phyloP scores from a whole-genome alignment of 768 basidiomycete genomes.

The Phylloporus scabripes region DNA sequence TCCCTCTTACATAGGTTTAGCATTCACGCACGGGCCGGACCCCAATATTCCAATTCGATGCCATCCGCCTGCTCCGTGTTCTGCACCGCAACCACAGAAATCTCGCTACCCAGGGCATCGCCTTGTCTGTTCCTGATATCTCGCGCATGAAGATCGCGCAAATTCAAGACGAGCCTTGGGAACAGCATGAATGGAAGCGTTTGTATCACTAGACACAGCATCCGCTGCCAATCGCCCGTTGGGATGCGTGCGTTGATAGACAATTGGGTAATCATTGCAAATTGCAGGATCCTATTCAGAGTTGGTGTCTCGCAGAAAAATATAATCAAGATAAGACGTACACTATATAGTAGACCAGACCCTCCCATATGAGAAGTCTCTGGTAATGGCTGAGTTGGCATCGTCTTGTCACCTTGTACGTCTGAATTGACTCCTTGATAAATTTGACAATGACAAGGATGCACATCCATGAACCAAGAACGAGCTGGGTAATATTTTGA shows the following conservation, averaged over 20 bases:
- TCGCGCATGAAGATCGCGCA: not conserved
- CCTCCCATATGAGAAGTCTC: not conserved
- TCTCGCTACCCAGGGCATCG: no score
- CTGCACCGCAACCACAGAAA: no score
- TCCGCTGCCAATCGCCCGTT: not conserved
- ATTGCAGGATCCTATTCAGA: not conserved
- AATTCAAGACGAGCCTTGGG: not conserved
- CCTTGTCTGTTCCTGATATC: not conserved
- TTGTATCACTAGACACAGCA: not conserved
- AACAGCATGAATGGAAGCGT: not conserved
- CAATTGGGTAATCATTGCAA: not conserved
- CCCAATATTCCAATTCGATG: no score
- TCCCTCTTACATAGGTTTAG: no score
- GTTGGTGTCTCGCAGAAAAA: not conserved
- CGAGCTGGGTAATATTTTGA: not conserved
- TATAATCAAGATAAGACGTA: not conserved
- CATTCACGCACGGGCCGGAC: no score
- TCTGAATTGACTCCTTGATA: not conserved
- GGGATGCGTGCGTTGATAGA: not conserved
- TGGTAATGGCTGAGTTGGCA: not conserved
- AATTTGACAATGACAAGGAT: not conserved
- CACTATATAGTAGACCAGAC: not conserved
- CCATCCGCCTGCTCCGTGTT: no score
- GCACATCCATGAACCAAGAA: not conserved
- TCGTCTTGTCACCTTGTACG: not conserved